Percentiles rank a stretch among this genome's conserved stretches.
Evolutionary conservation across 1,139 yeast genomes (phyloP).

Genomic region (Torulaspora globosa): DNA sequence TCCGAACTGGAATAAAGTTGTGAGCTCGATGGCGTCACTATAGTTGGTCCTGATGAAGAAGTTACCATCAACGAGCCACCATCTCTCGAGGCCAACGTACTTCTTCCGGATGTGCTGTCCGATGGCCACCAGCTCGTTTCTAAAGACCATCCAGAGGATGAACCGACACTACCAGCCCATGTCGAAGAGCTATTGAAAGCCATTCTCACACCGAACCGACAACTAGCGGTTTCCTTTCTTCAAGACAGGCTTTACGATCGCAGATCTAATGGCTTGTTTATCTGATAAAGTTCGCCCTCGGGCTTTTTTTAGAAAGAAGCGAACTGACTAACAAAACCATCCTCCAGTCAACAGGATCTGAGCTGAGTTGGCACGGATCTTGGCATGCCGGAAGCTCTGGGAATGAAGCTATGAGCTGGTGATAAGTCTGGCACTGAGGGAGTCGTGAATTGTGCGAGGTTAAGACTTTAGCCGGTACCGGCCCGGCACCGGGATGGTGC

Average conservation of each 20-base stretch:
- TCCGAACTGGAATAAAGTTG: not conserved
- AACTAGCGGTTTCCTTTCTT: not conserved
- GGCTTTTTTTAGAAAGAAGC: conserved; percentile 8
- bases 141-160: not conserved
- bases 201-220: conserved; percentile 1
- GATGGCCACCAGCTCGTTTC: conserved; percentile 4
- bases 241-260: not conserved
- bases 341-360: not conserved
- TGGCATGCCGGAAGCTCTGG: not conserved
- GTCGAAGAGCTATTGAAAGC: conserved; percentile 9
- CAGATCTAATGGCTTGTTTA: conserved; percentile 1
- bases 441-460: no score
- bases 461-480: not conserved
- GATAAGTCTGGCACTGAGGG: no score
- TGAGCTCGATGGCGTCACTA: conserved; percentile 8
- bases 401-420: not conserved
- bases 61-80: not conserved
- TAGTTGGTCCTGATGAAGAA: conserved; percentile 2
- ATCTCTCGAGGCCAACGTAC: not conserved
- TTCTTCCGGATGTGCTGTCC: not conserved
- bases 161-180: not conserved
- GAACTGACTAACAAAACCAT: not conserved
- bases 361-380: not conserved
- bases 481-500: not conserved
- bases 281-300: conserved; percentile 5